Evolutionary conservation across 2,329 filamentous ascomycete species (phyloP).

Genomic region (Epichloe glyceriae): DNA sequence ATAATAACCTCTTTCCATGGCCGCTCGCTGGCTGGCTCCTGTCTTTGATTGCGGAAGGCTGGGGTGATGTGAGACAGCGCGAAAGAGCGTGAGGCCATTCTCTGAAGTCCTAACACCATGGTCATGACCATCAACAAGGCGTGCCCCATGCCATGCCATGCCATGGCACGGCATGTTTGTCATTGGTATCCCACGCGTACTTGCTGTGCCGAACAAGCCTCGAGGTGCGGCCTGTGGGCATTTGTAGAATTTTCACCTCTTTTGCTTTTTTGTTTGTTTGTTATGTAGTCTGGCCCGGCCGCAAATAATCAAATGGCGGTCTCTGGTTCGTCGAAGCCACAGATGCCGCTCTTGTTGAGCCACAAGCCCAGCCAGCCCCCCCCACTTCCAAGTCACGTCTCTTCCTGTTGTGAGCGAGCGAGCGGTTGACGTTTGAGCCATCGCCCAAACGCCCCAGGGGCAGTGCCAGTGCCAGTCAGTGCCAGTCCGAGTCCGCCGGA

Average conservation of each 20-base stretch:
- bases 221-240: neutral
- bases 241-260: neutral
- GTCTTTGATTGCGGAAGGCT: neutral
- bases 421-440: neutral
- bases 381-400: neutral
- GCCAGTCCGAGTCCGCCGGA: neutral
- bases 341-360: neutral
- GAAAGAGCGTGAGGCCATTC: neutral
- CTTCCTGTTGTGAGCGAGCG: neutral
- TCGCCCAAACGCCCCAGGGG: neutral
- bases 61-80: no score
- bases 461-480: no score
- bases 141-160: no score
- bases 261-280: neutral
- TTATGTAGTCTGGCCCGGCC: neutral
- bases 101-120: no score
- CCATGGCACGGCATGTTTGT: neutral
- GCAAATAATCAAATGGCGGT: neutral
- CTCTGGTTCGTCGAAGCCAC: neutral
- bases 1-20: neutral
- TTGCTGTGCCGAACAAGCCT: neutral
- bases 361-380: neutral
- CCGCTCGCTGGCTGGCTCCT: neutral
- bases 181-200: neutral
- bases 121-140: neutral